Evolutionary conservation across 2,329 filamentous ascomycete species (phyloP).

Genomic region (Cryphonectria japonica): DNA sequence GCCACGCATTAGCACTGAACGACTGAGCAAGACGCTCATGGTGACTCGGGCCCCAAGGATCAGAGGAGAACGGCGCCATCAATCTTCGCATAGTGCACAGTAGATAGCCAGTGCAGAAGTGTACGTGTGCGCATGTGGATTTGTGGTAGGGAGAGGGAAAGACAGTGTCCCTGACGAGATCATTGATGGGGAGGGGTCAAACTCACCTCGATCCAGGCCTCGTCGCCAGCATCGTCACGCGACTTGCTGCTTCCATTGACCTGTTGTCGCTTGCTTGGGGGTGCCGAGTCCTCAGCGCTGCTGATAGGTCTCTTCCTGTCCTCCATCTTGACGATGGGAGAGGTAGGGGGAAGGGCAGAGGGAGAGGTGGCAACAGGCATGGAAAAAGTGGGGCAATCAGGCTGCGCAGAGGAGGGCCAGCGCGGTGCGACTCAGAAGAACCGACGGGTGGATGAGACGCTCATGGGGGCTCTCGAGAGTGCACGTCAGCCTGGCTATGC

Average conservation of each 20-base stretch:
- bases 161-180: conserved; percentile 17
- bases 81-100: neutral
- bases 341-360: conserved; percentile 73
- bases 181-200: conserved; percentile 37
- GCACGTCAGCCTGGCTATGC: conserved; percentile 41
- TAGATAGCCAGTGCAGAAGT: conserved; percentile 12
- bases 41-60: conserved; percentile 34
- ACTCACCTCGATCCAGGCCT: conserved; percentile 70
- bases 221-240: conserved; percentile 61
- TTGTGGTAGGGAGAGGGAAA: neutral
- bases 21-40: conserved; percentile 35
- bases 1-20: conserved; percentile 50
- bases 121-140: conserved; percentile 3
- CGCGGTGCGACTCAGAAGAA: conserved; percentile 27
- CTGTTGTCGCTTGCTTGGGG: conserved; percentile 89
- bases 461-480: conserved; percentile 20
- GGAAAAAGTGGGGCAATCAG: conserved; percentile 58
- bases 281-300: conserved; percentile 80
- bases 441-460: conserved; percentile 13
- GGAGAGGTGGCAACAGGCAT: conserved; percentile 84
- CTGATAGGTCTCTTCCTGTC: conserved; percentile 93
- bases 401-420: conserved; percentile 53
- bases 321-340: conserved; percentile 94
- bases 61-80: neutral
- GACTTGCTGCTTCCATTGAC: conserved; percentile 73